phyloP scores from a whole-genome alignment of 2,329 filamentous ascomycete species.

The Zasmidium cellare region DNA sequence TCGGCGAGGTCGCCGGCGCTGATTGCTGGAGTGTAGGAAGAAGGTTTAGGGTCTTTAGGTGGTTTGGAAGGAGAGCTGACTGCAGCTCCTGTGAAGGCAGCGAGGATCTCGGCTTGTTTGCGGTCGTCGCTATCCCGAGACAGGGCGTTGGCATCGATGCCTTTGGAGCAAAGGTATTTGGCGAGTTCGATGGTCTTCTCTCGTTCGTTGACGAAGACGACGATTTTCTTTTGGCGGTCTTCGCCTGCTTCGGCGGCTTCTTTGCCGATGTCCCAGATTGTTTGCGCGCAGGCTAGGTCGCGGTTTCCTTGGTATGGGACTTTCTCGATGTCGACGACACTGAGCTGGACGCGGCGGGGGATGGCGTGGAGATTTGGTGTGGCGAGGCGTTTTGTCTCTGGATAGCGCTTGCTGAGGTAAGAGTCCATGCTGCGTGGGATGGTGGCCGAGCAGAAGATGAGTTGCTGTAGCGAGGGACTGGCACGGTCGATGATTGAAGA shows the following conservation, averaged over 20 bases:
- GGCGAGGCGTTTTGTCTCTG: constrained; percentile 79
- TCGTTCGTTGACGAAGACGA: constrained; percentile 96
- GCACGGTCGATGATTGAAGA: constrained; percentile 79
- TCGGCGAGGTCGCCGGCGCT: constrained; percentile 10
- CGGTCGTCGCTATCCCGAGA: constrained; percentile 80
- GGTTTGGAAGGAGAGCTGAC: constrained; percentile 3
- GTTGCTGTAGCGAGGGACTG: constrained; percentile 76
- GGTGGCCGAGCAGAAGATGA: constrained; percentile 92
- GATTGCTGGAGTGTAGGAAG: too few relatives aligned
- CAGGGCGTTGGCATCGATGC: constrained; percentile 82
- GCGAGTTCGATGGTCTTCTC: constrained; percentile 82
- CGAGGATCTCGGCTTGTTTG: constrained; percentile 74
- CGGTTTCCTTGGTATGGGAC: constrained; percentile 95
- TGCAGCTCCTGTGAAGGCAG: constrained; percentile 65
- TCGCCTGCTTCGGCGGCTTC: constrained; percentile 62
- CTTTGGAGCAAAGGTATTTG: constrained; percentile 76
- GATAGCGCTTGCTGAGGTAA: constrained; percentile 78
- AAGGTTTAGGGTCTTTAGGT: neutral
- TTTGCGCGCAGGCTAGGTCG: constrained; percentile 87
- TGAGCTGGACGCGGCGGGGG: constrained; percentile 88
- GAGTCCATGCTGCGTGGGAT: constrained; percentile 88
- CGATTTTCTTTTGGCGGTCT: constrained; percentile 73
- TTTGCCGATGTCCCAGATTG: constrained; percentile 89
- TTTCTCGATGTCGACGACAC: constrained; percentile 86
- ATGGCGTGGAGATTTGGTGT: constrained; percentile 97